Evolutionary conservation across 148 eudicot genomes (phyloP).

Genomic region (Polygonum maritimum): DNA sequence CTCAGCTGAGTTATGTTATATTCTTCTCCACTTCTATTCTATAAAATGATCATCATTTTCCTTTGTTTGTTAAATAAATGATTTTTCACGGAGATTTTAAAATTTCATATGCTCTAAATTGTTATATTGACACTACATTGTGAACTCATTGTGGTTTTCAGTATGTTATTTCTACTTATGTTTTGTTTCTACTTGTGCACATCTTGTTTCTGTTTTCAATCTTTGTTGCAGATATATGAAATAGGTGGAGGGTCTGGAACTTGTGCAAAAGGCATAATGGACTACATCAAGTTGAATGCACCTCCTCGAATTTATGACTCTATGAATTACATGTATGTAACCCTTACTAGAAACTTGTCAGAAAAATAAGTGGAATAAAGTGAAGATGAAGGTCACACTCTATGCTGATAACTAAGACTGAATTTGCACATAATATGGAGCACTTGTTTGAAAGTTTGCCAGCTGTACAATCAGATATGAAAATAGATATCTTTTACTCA

Average conservation of each 20-base stretch:
- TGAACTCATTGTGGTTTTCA: slow-evolving; percentile 1
- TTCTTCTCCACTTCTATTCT: neutral
- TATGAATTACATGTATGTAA: slow-evolving; percentile 81
- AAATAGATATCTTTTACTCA: slow-evolving; percentile 6
- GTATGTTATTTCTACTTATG: slow-evolving; percentile 8
- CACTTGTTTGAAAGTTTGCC: neutral
- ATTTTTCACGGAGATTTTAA: neutral
- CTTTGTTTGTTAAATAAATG: neutral
- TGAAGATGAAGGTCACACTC: neutral
- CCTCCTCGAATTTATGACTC: slow-evolving; percentile 82
- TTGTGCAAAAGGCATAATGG: slow-evolving; percentile 98
- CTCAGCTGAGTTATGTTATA: neutral
- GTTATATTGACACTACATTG: neutral
- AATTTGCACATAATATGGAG: neutral
- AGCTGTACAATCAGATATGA: neutral
- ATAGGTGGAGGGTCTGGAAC: slow-evolving; percentile 99
- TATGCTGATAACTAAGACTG: neutral
- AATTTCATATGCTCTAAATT: neutral
- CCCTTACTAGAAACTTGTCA: neutral
- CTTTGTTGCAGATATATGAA: slow-evolving; percentile 73
- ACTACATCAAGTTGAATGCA: slow-evolving; percentile 93
- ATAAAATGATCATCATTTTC: neutral
- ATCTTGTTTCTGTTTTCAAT: slow-evolving; percentile 17
- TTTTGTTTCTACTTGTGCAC: neutral
- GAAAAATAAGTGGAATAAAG: neutral